phyloP scores from a whole-genome alignment of 2,329 filamentous ascomycete genomes.

The Ophiostoma ips region DNA sequence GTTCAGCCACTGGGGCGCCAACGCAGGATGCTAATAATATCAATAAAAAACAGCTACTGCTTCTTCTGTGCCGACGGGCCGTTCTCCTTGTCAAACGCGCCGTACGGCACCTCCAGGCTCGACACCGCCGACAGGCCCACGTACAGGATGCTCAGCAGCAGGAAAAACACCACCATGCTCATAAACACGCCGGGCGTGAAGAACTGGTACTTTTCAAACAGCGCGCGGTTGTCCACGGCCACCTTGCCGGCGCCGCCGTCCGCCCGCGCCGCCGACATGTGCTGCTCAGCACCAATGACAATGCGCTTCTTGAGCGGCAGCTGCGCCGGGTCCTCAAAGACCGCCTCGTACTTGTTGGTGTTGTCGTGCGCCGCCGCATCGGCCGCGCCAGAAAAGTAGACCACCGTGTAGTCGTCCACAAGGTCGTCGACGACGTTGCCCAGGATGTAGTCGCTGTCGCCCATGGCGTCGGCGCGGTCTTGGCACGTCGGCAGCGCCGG shows the following conservation, averaged over 20 bases:
- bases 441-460: slow-evolving; percentile 38
- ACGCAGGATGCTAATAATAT: too few relatives aligned
- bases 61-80: slow-evolving; percentile 82
- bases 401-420: slow-evolving; percentile 51
- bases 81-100: slow-evolving; percentile 93
- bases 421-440: slow-evolving; percentile 31
- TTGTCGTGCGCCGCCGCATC: slow-evolving; percentile 27
- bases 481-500: slow-evolving; percentile 22
- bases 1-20: too few relatives aligned
- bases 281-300: not conserved
- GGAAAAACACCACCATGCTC: slow-evolving; percentile 54
- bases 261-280: slow-evolving; percentile 12
- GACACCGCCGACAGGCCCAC: slow-evolving; percentile 63
- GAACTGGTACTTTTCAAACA: slow-evolving; percentile 93
- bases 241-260: slow-evolving; percentile 23
- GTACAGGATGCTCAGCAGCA: slow-evolving; percentile 65
- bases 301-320: slow-evolving; percentile 57
- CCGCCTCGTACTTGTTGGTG: slow-evolving; percentile 43
- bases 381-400: slow-evolving; percentile 45
- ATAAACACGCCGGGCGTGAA: slow-evolving; percentile 89
- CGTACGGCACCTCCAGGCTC: slow-evolving; percentile 80
- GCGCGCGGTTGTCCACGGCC: slow-evolving; percentile 33
- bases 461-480: slow-evolving; percentile 33
- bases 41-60: slow-evolving; percentile 30
- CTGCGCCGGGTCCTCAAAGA: slow-evolving; percentile 49